Conservation (phyloP, 768 basidiomycete species). For the Boletus patriciae region DNA sequence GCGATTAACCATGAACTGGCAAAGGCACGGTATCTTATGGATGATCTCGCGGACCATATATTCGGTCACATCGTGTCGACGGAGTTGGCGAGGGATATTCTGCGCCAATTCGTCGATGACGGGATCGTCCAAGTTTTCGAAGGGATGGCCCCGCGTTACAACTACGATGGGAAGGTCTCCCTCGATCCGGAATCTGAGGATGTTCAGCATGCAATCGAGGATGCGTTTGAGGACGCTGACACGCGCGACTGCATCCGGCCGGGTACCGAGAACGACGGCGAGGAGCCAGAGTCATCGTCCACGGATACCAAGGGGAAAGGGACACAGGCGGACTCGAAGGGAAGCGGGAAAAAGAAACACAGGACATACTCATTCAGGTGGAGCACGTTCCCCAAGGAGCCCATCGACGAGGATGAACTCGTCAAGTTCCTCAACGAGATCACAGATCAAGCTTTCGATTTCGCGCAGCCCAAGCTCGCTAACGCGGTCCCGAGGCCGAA, state of each 20-base stretch:
- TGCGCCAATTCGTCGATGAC: background rate
- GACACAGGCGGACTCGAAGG: background rate
- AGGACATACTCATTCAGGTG: background rate
- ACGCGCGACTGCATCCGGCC: background rate
- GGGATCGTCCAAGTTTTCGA: background rate
- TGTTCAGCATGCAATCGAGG: background rate
- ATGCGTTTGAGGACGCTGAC: background rate
- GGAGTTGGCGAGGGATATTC: background rate
- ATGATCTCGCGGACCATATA: conserved; percentile 7
- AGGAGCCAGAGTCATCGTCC: background rate
- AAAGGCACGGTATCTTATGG: conserved; percentile 1
- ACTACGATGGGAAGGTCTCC: background rate
- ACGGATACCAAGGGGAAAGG: background rate
- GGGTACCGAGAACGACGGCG: background rate
- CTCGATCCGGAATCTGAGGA: background rate
- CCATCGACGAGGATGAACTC: background rate
- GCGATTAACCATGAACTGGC: conserved; percentile 6
- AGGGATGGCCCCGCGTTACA: background rate
- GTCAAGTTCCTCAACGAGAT: conserved; percentile 7
- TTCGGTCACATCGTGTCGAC: conserved; percentile 6
- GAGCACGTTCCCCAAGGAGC: background rate
- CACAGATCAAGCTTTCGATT: conserved; percentile 1
- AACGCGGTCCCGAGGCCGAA: background rate
- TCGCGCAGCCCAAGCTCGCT: background rate
- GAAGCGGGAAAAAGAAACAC: background rate